phyloP scores from a whole-genome alignment of 176 grass and related monocot genomes.

The Melocanna baccifera region DNA sequence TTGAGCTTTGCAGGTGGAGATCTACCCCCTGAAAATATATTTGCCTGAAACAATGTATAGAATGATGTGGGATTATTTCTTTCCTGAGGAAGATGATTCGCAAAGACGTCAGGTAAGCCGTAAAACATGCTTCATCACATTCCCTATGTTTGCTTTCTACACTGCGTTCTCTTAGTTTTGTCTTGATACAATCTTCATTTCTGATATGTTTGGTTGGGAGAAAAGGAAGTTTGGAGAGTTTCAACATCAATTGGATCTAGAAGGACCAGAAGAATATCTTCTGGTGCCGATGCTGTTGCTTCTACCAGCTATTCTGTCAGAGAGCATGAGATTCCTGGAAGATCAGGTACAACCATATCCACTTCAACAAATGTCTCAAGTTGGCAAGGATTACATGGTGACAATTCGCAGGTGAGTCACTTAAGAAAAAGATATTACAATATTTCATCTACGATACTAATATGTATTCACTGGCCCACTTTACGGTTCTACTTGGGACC shows the following conservation, averaged over 20 bases:
- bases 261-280: conserved; percentile 74
- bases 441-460: not conserved
- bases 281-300: conserved; percentile 62
- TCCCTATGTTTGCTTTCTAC: not conserved
- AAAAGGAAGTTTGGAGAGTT: conserved; percentile 97
- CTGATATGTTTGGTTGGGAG: conserved; percentile 16
- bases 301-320: conserved; percentile 70
- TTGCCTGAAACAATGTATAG: conserved; percentile 95
- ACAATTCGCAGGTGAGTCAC: conserved; percentile 62
- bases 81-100: conserved; percentile 99
- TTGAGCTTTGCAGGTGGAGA: conserved; percentile 75
- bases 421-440: conserved; percentile 6
- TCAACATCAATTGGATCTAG: conserved; percentile 87
- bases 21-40: conserved; percentile 96
- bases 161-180: not conserved
- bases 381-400: conserved; percentile 48
- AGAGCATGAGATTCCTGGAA: conserved; percentile 65
- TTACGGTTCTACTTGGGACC: not conserved
- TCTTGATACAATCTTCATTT: conserved; percentile 23
- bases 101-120: conserved; percentile 82
- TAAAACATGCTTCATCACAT: conserved; percentile 3
- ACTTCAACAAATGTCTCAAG: conserved; percentile 45
- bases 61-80: conserved; percentile 99
- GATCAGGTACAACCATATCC: conserved; percentile 47
- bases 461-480: not conserved